Evolutionary conservation across 352 stramenopile species (phyloP).

Genomic region (Aphanomyces stellatus): DNA sequence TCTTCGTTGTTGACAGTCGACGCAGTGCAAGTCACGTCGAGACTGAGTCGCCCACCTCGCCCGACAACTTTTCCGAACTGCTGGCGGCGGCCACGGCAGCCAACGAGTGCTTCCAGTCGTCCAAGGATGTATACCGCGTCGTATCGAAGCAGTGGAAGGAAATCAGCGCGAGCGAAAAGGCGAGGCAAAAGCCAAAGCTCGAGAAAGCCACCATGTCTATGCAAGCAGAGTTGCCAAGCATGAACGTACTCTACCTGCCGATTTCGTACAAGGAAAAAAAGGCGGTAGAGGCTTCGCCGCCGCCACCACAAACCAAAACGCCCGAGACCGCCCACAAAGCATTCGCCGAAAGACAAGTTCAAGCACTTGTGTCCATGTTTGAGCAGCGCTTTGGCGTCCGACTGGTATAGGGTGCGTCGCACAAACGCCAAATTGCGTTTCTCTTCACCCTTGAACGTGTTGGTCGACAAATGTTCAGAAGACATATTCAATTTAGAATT

Average conservation of each 20-base stretch:
- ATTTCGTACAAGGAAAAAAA: background rate
- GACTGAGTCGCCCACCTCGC: background rate
- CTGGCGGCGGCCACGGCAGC: background rate
- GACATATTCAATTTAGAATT: too few relatives aligned
- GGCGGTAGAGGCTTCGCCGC: too few relatives aligned
- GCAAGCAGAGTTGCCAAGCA: background rate
- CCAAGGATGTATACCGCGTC: background rate
- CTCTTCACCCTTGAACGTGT: too few relatives aligned
- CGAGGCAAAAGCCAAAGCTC: background rate
- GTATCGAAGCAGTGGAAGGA: slow-evolving; percentile 4
- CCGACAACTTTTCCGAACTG: background rate
- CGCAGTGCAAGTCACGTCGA: too few relatives aligned
- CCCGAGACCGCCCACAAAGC: too few relatives aligned
- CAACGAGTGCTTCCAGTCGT: background rate
- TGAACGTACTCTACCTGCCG: background rate
- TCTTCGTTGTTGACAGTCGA: too few relatives aligned
- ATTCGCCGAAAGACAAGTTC: background rate
- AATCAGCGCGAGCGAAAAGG: background rate
- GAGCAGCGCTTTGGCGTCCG: background rate
- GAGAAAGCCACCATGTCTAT: background rate
- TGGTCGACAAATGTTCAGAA: too few relatives aligned
- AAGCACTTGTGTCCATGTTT: background rate
- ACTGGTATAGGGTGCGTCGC: background rate
- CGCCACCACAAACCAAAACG: too few relatives aligned
- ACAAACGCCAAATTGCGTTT: too few relatives aligned